Evolutionary conservation across 768 basidiomycete genomes (phyloP).

Genomic region (Dictyophora rubrovolvata): DNA sequence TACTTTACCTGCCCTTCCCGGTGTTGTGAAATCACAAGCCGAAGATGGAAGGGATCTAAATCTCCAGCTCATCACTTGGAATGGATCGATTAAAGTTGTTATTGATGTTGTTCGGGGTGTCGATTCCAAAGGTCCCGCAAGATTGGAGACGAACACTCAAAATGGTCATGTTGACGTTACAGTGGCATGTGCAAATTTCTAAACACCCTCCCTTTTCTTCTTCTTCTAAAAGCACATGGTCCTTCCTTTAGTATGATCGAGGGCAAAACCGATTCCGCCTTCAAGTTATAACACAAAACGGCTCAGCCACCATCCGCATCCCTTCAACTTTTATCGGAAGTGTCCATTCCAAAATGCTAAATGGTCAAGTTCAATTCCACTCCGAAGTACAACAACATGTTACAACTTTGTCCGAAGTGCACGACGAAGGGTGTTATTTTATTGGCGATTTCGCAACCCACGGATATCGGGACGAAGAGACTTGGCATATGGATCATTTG

Average conservation of each 20-base stretch:
- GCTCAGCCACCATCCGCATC: not conserved
- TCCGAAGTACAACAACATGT: not conserved
- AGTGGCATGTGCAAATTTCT: not conserved
- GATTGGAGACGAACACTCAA: not conserved
- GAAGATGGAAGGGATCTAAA: not conserved
- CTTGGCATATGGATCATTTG: slow-evolving; percentile 33
- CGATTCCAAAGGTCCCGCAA: not conserved
- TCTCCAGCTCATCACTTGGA: not conserved
- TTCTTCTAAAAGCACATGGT: not conserved
- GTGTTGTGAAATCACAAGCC: not conserved
- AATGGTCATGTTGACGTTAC: not conserved
- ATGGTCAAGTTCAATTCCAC: not conserved
- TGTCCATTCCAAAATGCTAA: not conserved
- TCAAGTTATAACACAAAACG: not conserved
- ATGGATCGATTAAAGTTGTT: slow-evolving; percentile 1
- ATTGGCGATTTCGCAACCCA: slow-evolving; percentile 1
- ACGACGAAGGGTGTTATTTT: not conserved
- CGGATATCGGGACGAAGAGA: slow-evolving; percentile 12
- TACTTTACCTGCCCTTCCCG: not conserved
- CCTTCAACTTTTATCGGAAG: slow-evolving; percentile 1
- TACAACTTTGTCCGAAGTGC: not conserved
- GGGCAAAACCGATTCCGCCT: slow-evolving; percentile 1
- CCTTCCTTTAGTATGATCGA: not conserved
- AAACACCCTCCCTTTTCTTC: not conserved
- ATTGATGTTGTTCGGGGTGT: not conserved